These are phyloP conservation scores for Trypethelium eluteriae DNA, from an alignment of 495 filamentous ascomycete genomes.

Conservation along the genomic window DNA sequence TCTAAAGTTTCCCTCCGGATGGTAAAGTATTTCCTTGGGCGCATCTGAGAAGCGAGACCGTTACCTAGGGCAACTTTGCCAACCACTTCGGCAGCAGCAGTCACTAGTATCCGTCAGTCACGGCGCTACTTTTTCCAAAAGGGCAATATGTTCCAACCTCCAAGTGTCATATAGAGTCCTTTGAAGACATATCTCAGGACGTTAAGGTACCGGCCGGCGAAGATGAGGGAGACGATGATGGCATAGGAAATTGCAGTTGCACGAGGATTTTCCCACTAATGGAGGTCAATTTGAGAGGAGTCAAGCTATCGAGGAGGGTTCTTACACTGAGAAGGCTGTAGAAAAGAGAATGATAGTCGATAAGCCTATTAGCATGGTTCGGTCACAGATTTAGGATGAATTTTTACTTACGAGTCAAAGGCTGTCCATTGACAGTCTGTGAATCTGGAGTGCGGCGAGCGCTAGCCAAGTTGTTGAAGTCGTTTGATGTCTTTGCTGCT, in stretches of 20 bases:
- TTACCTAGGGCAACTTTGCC: constrained; percentile 69
- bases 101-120: constrained; percentile 46
- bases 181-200: constrained; percentile 84
- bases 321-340: constrained; percentile 73
- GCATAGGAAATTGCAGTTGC: constrained; percentile 81
- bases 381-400: neutral
- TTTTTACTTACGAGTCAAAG: constrained; percentile 60
- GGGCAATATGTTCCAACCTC: constrained; percentile 33
- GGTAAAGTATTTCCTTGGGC: constrained; percentile 87
- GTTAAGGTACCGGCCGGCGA: constrained; percentile 82
- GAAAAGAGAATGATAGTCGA: constrained; percentile 91
- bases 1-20: constrained; percentile 79
- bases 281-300: constrained; percentile 28
- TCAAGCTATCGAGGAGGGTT: constrained; percentile 15
- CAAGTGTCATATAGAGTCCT: constrained; percentile 61
- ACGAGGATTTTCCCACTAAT: constrained; percentile 61
- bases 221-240: constrained; percentile 67
- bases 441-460: constrained; percentile 59
- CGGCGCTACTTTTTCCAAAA: neutral
- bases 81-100: constrained; percentile 64
- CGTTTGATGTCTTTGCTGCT: constrained; percentile 58
- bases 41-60: constrained; percentile 77
- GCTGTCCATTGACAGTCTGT: constrained; percentile 72
- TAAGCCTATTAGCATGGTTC: constrained; percentile 18
- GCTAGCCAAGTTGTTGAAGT: constrained; percentile 69